Base-by-base conservation (phyloP, 2,329 filamentous ascomycete species). In the Echinosphaeria canescens region DNA sequence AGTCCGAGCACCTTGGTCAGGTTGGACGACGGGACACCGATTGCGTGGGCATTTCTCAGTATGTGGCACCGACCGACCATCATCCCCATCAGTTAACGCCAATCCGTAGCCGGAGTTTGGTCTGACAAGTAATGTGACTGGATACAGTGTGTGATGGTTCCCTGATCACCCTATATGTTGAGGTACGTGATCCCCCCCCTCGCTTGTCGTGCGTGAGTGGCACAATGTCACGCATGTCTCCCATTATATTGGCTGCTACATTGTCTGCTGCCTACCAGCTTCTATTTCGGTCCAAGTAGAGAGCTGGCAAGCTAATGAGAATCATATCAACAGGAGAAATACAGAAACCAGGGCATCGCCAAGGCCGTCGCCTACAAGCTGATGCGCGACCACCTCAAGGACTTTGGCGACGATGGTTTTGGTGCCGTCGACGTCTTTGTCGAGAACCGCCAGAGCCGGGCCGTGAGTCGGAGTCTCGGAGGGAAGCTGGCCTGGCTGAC, bases 21-120 rank as follows among this genome's bases (percentile, higher is more conserved):
- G 27, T 39, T 51, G 0, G 38, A 43, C 2, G 51, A 59, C 12
- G 54, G 51, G 2, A 56, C 47, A 2, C 54, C 60, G 0, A 47
- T 78, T 5, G 65, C 70, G 0, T 80, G 74, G 74, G 62, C 59
- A 0, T 75, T 79, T 27, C 40, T 66, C n/a, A n/a, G n/a, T n/a
- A n/a, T n/a, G n/a, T n/a, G n/a, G n/a, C n/a, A n/a, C n/a, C n/a
- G n/a, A n/a, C n/a, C n/a, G n/a, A n/a, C n/a, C n/a, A n/a, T n/a
- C n/a, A n/a, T n/a, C n/a, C n/a, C n/a, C n/a, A n/a, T n/a, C n/a
- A n/a, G n/a, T n/a, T n/a, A n/a, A n/a, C n/a, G n/a, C n/a, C n/a
- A n/a, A n/a, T n/a, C n/a, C n/a, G n/a, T n/a, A n/a, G n/a, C n/a
- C n/a, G n/a, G n/a, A n/a, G n/a, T n/a, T n/a, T n/a, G n/a, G n/a